Percentiles rank a stretch among this genome's conserved stretches.
Conservation (phyloP, 129 eudicot genomes). For the Ambrosia trifida region DNA sequence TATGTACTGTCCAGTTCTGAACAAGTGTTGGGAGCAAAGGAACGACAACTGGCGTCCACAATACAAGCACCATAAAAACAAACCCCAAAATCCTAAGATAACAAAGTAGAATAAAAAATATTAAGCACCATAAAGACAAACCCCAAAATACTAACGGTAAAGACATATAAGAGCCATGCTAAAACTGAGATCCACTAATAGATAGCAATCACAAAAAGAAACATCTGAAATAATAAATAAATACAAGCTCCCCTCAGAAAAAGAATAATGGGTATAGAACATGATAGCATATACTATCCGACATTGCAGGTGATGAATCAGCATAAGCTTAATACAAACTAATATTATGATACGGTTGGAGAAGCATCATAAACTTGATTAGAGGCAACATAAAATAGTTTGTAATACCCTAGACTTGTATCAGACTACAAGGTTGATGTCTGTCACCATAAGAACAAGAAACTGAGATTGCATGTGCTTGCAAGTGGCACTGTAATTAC, state of each 20-base stretch:
- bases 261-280: constrained; percentile 6
- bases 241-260: background rate
- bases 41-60: constrained; percentile 83
- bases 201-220: constrained; percentile 4
- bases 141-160: background rate
- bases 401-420: background rate
- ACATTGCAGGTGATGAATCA: constrained; percentile 1
- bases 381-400: background rate
- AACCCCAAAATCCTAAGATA: constrained; percentile 71
- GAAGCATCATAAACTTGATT: background rate
- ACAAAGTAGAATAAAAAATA: constrained; percentile 8
- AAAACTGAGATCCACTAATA: background rate
- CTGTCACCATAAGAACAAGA: background rate
- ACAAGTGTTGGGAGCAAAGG: constrained; percentile 87
- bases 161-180: constrained; percentile 7
- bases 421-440: background rate
- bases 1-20: constrained; percentile 66
- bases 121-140: background rate
- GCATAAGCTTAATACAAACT: constrained; percentile 1
- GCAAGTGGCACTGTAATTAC: constrained; percentile 7
- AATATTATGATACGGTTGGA: background rate
- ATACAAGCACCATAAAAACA: constrained; percentile 70
- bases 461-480: background rate
- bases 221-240: background rate
- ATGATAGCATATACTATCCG: background rate